Conservation (phyloP, 257 asterid species). For the Orobanche coerulescens region DNA sequence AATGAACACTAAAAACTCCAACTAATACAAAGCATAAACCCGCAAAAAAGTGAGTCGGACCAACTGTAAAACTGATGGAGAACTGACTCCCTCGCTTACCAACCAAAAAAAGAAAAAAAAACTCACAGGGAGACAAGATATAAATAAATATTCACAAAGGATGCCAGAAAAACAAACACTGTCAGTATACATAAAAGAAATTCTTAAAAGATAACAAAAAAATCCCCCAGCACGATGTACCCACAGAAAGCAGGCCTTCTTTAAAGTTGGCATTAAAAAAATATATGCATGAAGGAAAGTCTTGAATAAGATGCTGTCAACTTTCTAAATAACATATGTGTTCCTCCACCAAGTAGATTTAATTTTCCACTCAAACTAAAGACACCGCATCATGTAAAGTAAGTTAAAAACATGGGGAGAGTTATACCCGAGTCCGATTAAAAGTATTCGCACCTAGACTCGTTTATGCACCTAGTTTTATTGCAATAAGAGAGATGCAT, state of each 20-base stretch:
- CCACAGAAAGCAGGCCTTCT: neutral
- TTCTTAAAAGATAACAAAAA: no score
- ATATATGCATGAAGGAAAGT: slow-evolving; percentile 2
- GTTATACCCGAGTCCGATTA: neutral
- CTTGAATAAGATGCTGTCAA: slow-evolving; percentile 4
- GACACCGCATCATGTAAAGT: neutral
- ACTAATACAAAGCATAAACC: slow-evolving; percentile 13
- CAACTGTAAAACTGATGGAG: slow-evolving; percentile 7
- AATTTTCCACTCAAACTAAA: neutral
- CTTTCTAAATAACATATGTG: neutral
- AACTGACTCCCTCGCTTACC: slow-evolving; percentile 8
- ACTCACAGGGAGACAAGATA: slow-evolving; percentile 3
- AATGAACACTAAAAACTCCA: slow-evolving; percentile 10
- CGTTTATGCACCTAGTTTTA: neutral
- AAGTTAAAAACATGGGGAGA: neutral
- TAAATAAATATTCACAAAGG: slow-evolving; percentile 1
- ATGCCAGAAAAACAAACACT: slow-evolving; percentile 7
- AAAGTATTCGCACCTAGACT: neutral
- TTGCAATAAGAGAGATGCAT: neutral
- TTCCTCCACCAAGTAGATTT: neutral
- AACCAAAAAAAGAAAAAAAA: no score
- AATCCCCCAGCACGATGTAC: neutral
- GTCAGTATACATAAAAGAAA: neutral
- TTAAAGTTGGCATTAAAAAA: neutral
- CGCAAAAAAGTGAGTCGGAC: slow-evolving; percentile 3